Base-by-base conservation (phyloP, 108 stramenopile genomes). In the Pseudonitzschia pungens region DNA sequence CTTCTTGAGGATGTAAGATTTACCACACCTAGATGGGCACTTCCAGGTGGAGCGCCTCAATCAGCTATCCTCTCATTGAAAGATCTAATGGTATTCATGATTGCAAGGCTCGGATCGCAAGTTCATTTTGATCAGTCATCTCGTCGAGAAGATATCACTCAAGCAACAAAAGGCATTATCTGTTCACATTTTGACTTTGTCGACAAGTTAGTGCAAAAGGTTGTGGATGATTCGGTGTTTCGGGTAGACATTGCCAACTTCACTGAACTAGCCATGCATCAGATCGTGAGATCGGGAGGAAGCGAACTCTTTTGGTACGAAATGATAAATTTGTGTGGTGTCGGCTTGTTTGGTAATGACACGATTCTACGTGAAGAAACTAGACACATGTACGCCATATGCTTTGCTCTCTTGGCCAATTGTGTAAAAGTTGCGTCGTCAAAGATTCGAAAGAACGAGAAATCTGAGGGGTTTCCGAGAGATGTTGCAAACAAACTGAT, bases 281-380 rank as follows among this genome's bases (percentile, higher is more conserved):
- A 94, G 65, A 86, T 94, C 33, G 77, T 88, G 57, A 83, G 93
- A 72, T 87, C 89, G 24, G 93, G 93, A 6, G 93, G 93, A 11
- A 91, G 88, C 55, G 93, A 94, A 70, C 73, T 94, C 4, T 94
- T 94, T 72, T 94, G 93, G 93, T 83, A 92, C 70, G 93, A 94
- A 70, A 92, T 94, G 93, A 91, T 89, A 53, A 83, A 84, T 73
- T 75, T 80, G 10, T 92, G 91, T 70, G 93, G 91, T 5, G 33
- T 18, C 33, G 87, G 85, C 33, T 68, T 94, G 48, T 94, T 94
- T 68, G 88, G 85, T 29, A 75, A 74, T 41, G 77, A 84, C 53
- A 41, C 70, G 15, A 56, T 54, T 16, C 68, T 86, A 26, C 41
- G 58, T 15, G 70, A 74, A 29, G 74, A 64, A 68, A 73, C 73